Evolutionary conservation across 2,329 filamentous ascomycete species (phyloP).

Genomic region (Ophiostoma ips): DNA sequence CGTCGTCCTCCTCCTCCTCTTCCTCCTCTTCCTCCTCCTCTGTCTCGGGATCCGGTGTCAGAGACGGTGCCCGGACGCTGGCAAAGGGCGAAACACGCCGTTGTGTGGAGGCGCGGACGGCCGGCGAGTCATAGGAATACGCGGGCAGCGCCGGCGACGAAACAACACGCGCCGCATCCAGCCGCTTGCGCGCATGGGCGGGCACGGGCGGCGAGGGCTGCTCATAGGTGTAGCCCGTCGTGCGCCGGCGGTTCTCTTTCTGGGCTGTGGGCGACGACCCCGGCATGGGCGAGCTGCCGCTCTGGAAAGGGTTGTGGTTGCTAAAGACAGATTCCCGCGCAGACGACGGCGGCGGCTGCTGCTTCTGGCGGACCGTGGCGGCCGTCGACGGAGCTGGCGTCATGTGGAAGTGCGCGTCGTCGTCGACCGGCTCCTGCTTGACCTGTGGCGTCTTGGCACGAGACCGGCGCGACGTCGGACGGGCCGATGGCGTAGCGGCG

Average conservation of each 20-base stretch:
- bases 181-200: background rate
- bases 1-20: background rate
- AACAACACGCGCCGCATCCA: slow-evolving; percentile 1
- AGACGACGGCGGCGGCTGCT: background rate
- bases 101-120: background rate
- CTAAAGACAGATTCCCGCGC: slow-evolving; percentile 55
- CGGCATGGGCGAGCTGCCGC: slow-evolving; percentile 56
- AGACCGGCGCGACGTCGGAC: slow-evolving; percentile 31
- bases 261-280: slow-evolving; percentile 13
- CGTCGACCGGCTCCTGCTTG: slow-evolving; percentile 40
- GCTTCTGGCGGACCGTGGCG: slow-evolving; percentile 36
- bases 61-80: background rate
- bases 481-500: background rate
- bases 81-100: slow-evolving; percentile 5
- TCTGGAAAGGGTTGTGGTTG: slow-evolving; percentile 86
- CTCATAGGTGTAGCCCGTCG: slow-evolving; percentile 1
- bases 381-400: slow-evolving; percentile 17
- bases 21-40: slow-evolving; percentile 2
- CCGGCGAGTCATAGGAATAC: slow-evolving; percentile 3
- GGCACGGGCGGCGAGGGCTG: background rate
- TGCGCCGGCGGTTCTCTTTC: slow-evolving; percentile 5
- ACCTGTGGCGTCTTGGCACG: slow-evolving; percentile 40
- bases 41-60: background rate
- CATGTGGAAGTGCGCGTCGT: slow-evolving; percentile 25
- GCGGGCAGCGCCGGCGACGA: slow-evolving; percentile 3